Evolutionary conservation across 1,284 basidiomycete species (phyloP).

Genomic region (Ustilago loliicola): DNA sequence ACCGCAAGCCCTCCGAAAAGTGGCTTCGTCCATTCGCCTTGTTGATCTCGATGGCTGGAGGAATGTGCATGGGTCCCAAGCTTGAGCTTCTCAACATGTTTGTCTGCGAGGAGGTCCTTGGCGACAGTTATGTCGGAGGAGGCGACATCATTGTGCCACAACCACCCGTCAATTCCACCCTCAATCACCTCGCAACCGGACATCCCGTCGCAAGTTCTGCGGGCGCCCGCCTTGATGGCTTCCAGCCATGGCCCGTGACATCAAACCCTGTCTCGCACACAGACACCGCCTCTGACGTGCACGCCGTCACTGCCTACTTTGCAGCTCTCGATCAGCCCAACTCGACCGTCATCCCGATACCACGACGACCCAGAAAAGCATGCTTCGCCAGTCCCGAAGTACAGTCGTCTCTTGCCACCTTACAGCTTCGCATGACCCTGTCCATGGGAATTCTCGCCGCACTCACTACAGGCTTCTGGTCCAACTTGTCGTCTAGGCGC

Average conservation of each 20-base stretch:
- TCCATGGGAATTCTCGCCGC: slow-evolving; percentile 85
- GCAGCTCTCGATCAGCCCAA: slow-evolving; percentile 27
- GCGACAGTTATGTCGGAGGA: slow-evolving; percentile 34
- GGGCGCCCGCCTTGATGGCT: slow-evolving; percentile 8
- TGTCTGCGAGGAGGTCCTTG: slow-evolving; percentile 60
- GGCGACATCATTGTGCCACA: slow-evolving; percentile 28
- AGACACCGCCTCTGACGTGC: neutral
- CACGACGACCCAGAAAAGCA: slow-evolving; percentile 40
- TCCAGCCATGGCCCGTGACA: slow-evolving; percentile 29
- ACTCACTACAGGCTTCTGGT: slow-evolving; percentile 89
- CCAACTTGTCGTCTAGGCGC: slow-evolving; percentile 81
- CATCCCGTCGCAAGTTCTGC: neutral
- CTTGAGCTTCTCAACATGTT: slow-evolving; percentile 65
- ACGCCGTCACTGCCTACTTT: slow-evolving; percentile 26
- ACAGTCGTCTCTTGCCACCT: slow-evolving; percentile 47
- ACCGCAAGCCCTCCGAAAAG: slow-evolving; percentile 54
- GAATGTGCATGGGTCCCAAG: slow-evolving; percentile 64
- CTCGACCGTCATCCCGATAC: slow-evolving; percentile 40
- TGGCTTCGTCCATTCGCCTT: slow-evolving; percentile 63
- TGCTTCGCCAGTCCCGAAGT: slow-evolving; percentile 57
- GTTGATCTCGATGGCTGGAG: slow-evolving; percentile 56
- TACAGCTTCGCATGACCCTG: slow-evolving; percentile 75
- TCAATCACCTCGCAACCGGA: neutral
- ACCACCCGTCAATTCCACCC: slow-evolving; percentile 11
- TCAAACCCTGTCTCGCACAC: neutral